A percentile compares a stretch with the other conserved stretches of the same genome.
phyloP scores from a whole-genome alignment of 257 asterid genomes.

The Nicotiana benthamiana region DNA sequence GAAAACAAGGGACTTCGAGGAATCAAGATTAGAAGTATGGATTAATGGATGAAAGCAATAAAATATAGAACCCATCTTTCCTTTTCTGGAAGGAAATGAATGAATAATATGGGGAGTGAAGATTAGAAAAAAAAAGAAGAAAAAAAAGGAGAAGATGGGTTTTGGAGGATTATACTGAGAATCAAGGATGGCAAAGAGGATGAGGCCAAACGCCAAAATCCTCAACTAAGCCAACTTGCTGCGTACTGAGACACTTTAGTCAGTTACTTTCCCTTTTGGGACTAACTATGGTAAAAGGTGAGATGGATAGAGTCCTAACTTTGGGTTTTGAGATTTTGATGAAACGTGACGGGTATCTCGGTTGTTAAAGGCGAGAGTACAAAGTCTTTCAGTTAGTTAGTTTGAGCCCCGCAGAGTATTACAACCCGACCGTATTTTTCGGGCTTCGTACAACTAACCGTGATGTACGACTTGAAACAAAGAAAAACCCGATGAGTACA shows the following conservation, averaged over 20 bases:
- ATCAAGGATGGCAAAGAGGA: not conserved
- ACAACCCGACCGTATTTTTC: too few species aligned
- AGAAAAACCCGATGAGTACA: too few species aligned
- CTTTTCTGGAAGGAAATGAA: not conserved
- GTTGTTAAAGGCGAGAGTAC: too few species aligned
- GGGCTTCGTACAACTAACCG: too few species aligned
- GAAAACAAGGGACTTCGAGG: slow-evolving; percentile 20
- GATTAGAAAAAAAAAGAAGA: not conserved
- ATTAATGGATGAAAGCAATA: slow-evolving; percentile 24
- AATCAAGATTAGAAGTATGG: slow-evolving; percentile 21
- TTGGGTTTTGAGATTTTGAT: too few species aligned
- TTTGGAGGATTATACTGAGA: not conserved
- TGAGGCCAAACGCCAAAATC: not conserved
- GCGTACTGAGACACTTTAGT: not conserved
- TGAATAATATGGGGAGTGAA: not conserved
- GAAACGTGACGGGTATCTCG: too few species aligned
- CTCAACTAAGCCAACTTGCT: not conserved
- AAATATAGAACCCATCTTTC: slow-evolving; percentile 32
- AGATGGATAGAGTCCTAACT: too few species aligned
- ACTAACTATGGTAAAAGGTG: too few species aligned
- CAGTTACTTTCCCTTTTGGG: not conserved
- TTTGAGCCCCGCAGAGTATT: too few species aligned
- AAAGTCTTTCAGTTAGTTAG: too few species aligned
- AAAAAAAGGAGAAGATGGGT: not conserved
- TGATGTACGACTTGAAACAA: too few species aligned